Evolutionary conservation across 805 yeast genomes (phyloP), one percentile per base, ranked within the genome.

Genomic region (Jamesozyma hellenica): DNA sequence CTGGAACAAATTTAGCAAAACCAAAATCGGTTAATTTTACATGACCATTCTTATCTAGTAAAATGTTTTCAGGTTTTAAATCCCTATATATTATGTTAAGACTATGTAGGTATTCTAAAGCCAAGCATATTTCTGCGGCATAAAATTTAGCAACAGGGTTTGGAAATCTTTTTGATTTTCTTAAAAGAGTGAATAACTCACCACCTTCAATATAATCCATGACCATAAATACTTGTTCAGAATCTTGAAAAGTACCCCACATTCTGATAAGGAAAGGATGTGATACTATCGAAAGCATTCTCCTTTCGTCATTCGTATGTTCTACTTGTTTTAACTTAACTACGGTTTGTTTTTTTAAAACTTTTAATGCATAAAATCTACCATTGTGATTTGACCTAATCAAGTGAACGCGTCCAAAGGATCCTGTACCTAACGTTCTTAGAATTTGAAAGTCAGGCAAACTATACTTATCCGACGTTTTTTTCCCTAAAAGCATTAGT

Each of bases 141-240:
- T 87, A 87, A 62, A 87, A 87, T 65, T 87, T 87, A 28, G 95
- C 95, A 34, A 87, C 96, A 26, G 95, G 95, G 53, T 82, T 84
- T n/a, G 96, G 96, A 59, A 87, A 87, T 49, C 94, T 69, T 54
- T 84, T 92, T 9, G 92, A 80, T 59, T 84, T 86, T 49, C 96
- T 70, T 49, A 87, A 70, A 45, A 87, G 65, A 2, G 90, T 77
- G 55, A 87, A 87, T 41, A 87, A 70, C 64, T 87, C 96, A 42
- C 96, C 96, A 47, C 96, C 96, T 66, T 87, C 96, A 45, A 87
- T 81, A 62, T 85, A 87, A 61, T 87, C 96, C 96, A 87, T 87
- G 33, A 87, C 85, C 92, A 87, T 84, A 56, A 85, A 87, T 39
- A 87, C 68, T 48, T 82, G 80, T 48, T 70, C 72, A 31, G 81